phyloP scores from a whole-genome alignment of 83 land plant species.

The Diphasiastrum complanatum region DNA sequence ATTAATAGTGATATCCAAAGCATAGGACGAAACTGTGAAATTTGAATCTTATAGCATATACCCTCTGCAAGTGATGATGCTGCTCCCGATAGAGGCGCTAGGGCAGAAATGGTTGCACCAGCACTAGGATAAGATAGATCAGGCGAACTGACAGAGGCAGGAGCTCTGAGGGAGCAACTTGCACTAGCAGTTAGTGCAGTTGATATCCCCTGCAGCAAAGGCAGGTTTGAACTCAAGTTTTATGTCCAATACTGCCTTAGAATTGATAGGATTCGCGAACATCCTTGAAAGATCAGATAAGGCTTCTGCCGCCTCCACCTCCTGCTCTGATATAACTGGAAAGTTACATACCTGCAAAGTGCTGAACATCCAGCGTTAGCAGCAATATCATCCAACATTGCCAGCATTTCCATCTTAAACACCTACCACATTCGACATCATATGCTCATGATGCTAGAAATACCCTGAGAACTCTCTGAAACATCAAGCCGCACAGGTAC shows the following conservation, averaged over 20 bases:
- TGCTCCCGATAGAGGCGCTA: slow-evolving; percentile 7
- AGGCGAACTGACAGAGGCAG: no score
- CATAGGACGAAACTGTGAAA: no score
- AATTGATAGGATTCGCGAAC: slow-evolving; percentile 20
- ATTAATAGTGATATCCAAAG: no score
- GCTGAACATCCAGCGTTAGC: background rate
- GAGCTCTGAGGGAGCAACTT: no score
- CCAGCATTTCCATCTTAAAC: no score
- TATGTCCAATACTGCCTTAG: no score
- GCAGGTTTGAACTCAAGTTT: no score
- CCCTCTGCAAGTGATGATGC: slow-evolving; percentile 14
- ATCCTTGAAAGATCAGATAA: slow-evolving; percentile 32
- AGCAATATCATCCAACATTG: background rate
- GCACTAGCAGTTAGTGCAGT: slow-evolving; percentile 6
- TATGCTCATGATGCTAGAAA: no score
- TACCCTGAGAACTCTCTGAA: no score
- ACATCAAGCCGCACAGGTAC: background rate
- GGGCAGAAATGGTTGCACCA: background rate
- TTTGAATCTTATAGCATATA: no score
- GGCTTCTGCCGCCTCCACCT: slow-evolving; percentile 40
- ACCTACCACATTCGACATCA: no score
- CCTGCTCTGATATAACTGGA: slow-evolving; percentile 26
- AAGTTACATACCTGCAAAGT: slow-evolving; percentile 26
- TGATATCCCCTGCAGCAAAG: background rate
- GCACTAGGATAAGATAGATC: no score